Percentiles rank a stretch among this genome's conserved stretches.
Evolutionary conservation across 805 yeast genomes (phyloP).

Genomic region (Lachancea waltii): DNA sequence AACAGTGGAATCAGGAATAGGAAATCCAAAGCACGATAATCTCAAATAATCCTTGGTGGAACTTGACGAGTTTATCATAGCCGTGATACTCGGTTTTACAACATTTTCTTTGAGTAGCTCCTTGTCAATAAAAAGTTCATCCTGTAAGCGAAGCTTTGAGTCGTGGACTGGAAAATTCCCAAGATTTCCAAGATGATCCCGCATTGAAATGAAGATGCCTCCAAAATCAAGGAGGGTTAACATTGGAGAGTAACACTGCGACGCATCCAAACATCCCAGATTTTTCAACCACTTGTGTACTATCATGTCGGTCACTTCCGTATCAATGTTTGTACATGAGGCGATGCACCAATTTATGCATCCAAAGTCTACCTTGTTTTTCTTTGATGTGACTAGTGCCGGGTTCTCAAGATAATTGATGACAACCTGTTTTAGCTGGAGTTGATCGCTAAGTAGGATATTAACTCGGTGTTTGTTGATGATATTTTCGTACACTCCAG

Average conservation of each 20-base stretch:
- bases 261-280: conserved; percentile 72
- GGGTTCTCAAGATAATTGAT: conserved; percentile 92
- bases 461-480: conserved; percentile 67
- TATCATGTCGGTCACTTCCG: conserved; percentile 84
- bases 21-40: conserved; percentile 90
- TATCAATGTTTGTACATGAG: conserved; percentile 82
- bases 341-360: conserved; percentile 85
- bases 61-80: conserved; percentile 29
- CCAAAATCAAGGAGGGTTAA: conserved; percentile 89
- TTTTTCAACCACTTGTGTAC: conserved; percentile 89
- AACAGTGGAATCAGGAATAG: conserved; percentile 86
- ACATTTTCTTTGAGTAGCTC: conserved; percentile 32
- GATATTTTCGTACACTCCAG: conserved; percentile 81
- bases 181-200: conserved; percentile 66
- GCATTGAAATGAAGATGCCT: conserved; percentile 85
- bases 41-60: conserved; percentile 47
- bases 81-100: conserved; percentile 27
- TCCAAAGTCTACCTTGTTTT: conserved; percentile 68
- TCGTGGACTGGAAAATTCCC: conserved; percentile 30
- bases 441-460: conserved; percentile 74
- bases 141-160: conserved; percentile 26
- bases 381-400: conserved; percentile 70
- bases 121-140: conserved; percentile 31
- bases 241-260: conserved; percentile 79
- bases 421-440: conserved; percentile 83